Evolutionary conservation across 345 rosid genomes (phyloP).

Genomic region (Fremontodendron californicum): DNA sequence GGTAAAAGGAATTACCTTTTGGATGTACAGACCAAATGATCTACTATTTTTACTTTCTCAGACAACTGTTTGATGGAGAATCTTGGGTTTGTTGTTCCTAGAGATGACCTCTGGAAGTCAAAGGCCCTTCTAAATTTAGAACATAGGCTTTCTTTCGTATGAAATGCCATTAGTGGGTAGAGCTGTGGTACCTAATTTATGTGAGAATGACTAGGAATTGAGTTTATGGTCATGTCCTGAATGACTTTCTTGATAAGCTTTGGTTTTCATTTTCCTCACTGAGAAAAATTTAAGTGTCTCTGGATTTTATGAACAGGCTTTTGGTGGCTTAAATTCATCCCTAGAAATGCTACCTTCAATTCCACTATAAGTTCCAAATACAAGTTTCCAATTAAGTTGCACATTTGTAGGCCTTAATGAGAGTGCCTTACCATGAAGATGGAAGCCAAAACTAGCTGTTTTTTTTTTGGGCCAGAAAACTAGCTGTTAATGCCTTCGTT

Average conservation of each 20-base stretch:
- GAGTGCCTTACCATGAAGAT: background rate
- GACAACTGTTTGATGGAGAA: background rate
- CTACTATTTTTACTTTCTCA: background rate
- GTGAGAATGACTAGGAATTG: background rate
- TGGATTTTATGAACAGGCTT: background rate
- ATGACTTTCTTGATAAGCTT: background rate
- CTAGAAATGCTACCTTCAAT: background rate
- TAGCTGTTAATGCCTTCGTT: background rate
- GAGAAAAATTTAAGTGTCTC: background rate
- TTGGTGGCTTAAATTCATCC: background rate
- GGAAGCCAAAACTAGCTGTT: background rate
- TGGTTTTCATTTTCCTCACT: background rate
- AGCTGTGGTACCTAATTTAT: background rate
- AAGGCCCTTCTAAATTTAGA: background rate
- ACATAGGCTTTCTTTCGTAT: background rate
- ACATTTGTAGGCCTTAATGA: background rate
- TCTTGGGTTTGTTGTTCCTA: background rate
- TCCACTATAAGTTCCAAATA: background rate
- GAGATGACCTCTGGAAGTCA: background rate
- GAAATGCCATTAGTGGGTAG: background rate
- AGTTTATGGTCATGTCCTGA: background rate
- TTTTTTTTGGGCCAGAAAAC: background rate
- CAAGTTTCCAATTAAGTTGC: background rate
- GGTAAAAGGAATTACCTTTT: slow-evolving; percentile 40
- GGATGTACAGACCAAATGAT: background rate